phyloP scores from a whole-genome alignment of 148 eudicot genomes.

The Arctostaphylos glauca region DNA sequence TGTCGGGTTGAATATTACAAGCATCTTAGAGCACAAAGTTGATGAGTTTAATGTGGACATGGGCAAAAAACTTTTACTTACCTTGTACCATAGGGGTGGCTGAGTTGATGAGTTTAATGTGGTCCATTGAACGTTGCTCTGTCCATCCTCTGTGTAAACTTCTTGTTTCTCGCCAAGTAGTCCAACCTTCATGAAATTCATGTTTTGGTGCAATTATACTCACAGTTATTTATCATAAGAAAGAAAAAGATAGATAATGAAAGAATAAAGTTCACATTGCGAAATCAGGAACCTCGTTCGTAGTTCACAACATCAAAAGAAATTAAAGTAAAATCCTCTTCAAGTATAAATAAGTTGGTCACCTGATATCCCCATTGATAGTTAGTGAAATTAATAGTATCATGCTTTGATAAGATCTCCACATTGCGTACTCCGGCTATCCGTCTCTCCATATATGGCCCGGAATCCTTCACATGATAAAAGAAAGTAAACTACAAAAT shows the following conservation, averaged over 20 bases:
- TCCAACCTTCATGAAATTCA: constrained; percentile 37
- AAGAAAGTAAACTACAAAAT: not conserved
- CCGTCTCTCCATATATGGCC: constrained; percentile 44
- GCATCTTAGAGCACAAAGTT: no score
- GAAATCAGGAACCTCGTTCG: not conserved
- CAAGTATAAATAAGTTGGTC: not conserved
- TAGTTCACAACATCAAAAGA: not conserved
- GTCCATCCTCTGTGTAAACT: constrained; percentile 33
- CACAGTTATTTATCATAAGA: not conserved
- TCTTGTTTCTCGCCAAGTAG: constrained; percentile 47
- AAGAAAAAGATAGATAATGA: not conserved
- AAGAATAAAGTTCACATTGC: not conserved
- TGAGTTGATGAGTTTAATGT: constrained; percentile 20
- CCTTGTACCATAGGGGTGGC: constrained; percentile 67
- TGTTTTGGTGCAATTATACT: not conserved
- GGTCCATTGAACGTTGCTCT: constrained; percentile 34
- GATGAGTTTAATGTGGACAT: no score
- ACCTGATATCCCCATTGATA: constrained; percentile 64
- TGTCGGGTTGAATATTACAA: not conserved
- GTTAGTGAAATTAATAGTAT: constrained; percentile 25
- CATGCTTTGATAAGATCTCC: constrained; percentile 24
- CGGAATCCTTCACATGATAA: constrained; percentile 44
- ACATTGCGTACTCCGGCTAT: constrained; percentile 39
- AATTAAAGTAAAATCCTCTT: not conserved
- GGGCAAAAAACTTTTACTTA: not conserved